Evolutionary conservation across 2,329 filamentous ascomycete genomes (phyloP), one percentile per base, ranked within the genome.

Genomic region (Sporothrix sp.): DNA sequence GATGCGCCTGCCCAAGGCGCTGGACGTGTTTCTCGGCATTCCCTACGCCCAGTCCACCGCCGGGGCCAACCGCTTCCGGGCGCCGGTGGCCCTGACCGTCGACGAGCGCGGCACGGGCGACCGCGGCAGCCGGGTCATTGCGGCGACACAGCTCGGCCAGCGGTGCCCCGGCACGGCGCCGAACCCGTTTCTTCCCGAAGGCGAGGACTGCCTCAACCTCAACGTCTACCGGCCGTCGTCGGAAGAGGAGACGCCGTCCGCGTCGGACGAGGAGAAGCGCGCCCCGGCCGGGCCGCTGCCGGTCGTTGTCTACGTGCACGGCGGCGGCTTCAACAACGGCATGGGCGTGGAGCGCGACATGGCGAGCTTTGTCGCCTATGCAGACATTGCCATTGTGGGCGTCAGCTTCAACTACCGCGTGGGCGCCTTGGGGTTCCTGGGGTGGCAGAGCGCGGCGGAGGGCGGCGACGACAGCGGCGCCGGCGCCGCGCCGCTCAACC

Each of bases 381-480:
- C 72, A 3, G 65, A 67, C 23, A 61, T 66, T 39, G 73, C 74
- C 9, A 65, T 85, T 47, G 68, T 85, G 37, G 76, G 69, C 30
- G 71, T 83, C 46, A 76, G 71, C 61, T 75, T 82, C 61, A 78
- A 76, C 63, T 80, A 85, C 63, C 73, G 84, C 9, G 71, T 86
- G 44, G 79, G 80, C 2, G 75, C 78, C 5, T 70, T 87, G 59
- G 86, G 86, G 0, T 88, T 91, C 64, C 64, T 87, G 25, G 74
- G 52, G 0, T 53, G 37, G 78, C 9, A 37, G n/a, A 43, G 28
- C 2, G 48, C 25, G 3, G 16, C 14, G 3, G 40, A 35, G 7
- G 37, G n/a, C 25, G 27, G 6, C 4, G 20, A 45, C 9, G n/a
- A 63, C 63, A 9, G 58, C 76, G 50, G 71, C 76, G 27, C 68